Evolutionary conservation across 495 filamentous ascomycete species (phyloP).

Genomic region (Hypomontagnella monticulosa): DNA sequence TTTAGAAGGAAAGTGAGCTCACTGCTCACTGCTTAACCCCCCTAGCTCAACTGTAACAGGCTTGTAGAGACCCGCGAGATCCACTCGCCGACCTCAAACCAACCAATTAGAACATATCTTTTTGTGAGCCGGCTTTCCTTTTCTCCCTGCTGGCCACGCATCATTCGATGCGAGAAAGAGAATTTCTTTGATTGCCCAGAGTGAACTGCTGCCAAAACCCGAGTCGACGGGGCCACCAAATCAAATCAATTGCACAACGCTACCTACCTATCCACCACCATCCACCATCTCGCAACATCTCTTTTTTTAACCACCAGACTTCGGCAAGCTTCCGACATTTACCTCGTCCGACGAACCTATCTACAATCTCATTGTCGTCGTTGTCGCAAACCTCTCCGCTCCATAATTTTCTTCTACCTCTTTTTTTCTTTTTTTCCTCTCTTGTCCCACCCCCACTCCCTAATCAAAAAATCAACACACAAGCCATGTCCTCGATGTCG

Average conservation of each 20-base stretch:
- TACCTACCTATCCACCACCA: neutral
- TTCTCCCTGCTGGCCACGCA: slow-evolving; percentile 29
- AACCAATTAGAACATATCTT: slow-evolving; percentile 26
- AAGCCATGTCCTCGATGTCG: slow-evolving; percentile 70
- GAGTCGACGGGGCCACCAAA: slow-evolving; percentile 15
- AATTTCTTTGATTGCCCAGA: slow-evolving; percentile 28
- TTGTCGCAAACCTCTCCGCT: slow-evolving; percentile 19
- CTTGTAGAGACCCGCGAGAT: neutral
- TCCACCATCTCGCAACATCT: slow-evolving; percentile 14
- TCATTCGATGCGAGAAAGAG: slow-evolving; percentile 44
- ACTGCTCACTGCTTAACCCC: slow-evolving; percentile 8
- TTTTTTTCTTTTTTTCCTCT: slow-evolving; percentile 18
- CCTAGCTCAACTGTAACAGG: slow-evolving; percentile 22
- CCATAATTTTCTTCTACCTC: slow-evolving; percentile 19
- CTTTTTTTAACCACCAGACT: neutral
- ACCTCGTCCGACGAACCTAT: too few relatives aligned
- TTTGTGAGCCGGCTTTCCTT: slow-evolving; percentile 43
- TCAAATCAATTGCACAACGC: slow-evolving; percentile 20
- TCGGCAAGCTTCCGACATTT: too few relatives aligned
- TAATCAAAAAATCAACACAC: neutral
- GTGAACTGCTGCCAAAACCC: slow-evolving; percentile 9
- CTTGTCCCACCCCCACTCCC: slow-evolving; percentile 2
- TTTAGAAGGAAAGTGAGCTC: slow-evolving; percentile 34
- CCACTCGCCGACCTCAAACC: slow-evolving; percentile 11
- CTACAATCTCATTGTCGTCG: slow-evolving; percentile 1